Base-by-base conservation (phyloP, 805 yeast genomes). In the Blastobotrys mokoenaii region DNA sequence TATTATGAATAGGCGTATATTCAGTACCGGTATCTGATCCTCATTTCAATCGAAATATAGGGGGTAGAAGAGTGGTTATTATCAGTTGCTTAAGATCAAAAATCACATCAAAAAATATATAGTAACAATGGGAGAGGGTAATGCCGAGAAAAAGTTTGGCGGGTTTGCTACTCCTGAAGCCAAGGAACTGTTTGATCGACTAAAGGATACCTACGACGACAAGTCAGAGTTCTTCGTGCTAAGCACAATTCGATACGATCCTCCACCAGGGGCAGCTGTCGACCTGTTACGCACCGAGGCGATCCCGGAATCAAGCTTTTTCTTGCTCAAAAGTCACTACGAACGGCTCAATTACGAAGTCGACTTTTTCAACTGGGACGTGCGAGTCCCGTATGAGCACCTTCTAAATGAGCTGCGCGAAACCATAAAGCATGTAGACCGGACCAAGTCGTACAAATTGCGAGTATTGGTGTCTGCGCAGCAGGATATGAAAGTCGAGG, bases 191-290 rank as follows among this genome's bases (percentile, higher is more conserved):
- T 22, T 22, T 8, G 27, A 22, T 8, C 27, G 8, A 4, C 27
- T 22, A 4, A 22, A 22, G 27, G 27, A 22, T 5, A 8, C 27
- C 4, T 22, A 22, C 27, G 37, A 9, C 11, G 18, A 34, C 12
- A 51, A 59, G 12, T 46, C 46, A 9, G 68, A 68, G 4, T 80
- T 84, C 56, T 74, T 79, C 51, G 60, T 86, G 12, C 63, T 86
- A 25, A 74, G 88, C 34, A 80, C 95, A 1, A 71, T 87, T 33
- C 68, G 96, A 41, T 87, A 82, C 57, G 94, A 85, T 53, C 90
- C 94, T 60, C n/a, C 22, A 14, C 15, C 25, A 3, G 25, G 27
- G 37, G 35, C 16, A 22, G 27, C 27, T 8, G 27, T 22, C 4
- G 27, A 22, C 27, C 27, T 22, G 7, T 8, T 22, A 8, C 27